Percentiles rank a stretch among this genome's conserved stretches.
These are phyloP conservation scores for Nothophytophthora sp. DNA, from an alignment of 352 stramenopile genomes.

Conservation along the genomic window DNA sequence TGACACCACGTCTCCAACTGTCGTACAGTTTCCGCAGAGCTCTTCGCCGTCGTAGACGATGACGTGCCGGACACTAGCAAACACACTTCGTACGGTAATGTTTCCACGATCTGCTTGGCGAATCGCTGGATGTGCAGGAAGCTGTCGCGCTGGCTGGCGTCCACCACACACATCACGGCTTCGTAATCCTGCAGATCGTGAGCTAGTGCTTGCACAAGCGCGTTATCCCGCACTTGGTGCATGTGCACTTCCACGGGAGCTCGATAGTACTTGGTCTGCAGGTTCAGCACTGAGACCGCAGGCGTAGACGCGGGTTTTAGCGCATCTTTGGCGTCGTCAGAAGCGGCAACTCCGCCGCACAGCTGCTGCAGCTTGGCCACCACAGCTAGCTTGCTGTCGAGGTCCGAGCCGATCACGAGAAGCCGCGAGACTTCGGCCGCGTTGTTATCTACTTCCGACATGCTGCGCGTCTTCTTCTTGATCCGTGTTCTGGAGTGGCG, in stretches of 20 bases:
- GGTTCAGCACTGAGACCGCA: slow-evolving; percentile 28
- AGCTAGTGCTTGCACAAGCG: slow-evolving; percentile 28
- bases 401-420: slow-evolving; percentile 48
- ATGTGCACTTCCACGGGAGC: slow-evolving; percentile 55
- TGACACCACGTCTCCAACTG: slow-evolving; percentile 56
- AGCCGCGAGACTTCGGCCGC: slow-evolving; percentile 32
- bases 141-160: slow-evolving; percentile 34
- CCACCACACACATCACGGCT: slow-evolving; percentile 58
- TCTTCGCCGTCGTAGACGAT: slow-evolving; percentile 11
- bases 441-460: too few relatives aligned
- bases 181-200: slow-evolving; percentile 57
- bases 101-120: slow-evolving; percentile 49
- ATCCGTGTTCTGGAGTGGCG: too few relatives aligned
- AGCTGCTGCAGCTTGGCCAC: slow-evolving; percentile 31
- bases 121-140: slow-evolving; percentile 47
- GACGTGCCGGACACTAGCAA: slow-evolving; percentile 42
- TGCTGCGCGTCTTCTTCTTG: too few relatives aligned
- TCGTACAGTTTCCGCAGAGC: slow-evolving; percentile 27
- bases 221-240: slow-evolving; percentile 44
- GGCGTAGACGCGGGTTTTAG: too few relatives aligned
- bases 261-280: slow-evolving; percentile 76
- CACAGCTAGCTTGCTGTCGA: slow-evolving; percentile 14
- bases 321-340: neutral
- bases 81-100: slow-evolving; percentile 57
- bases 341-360: slow-evolving; percentile 18